Evolutionary conservation across 768 basidiomycete genomes (phyloP).

Genomic region (Kwoniella dendrophila): DNA sequence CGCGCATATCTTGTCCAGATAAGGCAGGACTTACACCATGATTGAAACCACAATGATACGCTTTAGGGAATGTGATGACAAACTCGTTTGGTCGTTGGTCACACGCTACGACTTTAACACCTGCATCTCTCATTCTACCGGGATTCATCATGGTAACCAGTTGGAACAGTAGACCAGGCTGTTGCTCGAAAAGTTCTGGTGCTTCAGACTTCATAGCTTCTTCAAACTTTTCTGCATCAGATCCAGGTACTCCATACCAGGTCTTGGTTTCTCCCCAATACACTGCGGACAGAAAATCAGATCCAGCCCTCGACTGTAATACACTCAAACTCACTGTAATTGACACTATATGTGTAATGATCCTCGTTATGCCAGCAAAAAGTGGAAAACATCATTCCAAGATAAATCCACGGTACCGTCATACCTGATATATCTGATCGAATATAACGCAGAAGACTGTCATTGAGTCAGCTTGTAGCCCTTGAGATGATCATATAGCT

Average conservation of each 20-base stretch:
- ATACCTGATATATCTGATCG: constrained; percentile 99
- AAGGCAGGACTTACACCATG: constrained; percentile 74
- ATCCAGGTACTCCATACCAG: constrained; percentile 98
- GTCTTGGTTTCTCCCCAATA: constrained; percentile 99
- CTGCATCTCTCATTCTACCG: constrained; percentile 77
- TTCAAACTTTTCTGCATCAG: constrained; percentile 93
- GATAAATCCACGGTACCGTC: constrained; percentile 99
- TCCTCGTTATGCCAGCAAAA: constrained; percentile 99
- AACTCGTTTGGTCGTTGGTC: constrained; percentile 98
- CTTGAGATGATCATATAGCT: neutral
- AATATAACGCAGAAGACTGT: constrained; percentile 80
- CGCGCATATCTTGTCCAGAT: neutral
- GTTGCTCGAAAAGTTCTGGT: constrained; percentile 95
- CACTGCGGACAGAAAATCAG: constrained; percentile 61
- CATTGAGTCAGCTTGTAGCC: neutral
- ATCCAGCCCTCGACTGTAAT: neutral
- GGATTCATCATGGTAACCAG: constrained; percentile 98
- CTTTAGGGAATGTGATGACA: constrained; percentile 95
- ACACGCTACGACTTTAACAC: constrained; percentile 88
- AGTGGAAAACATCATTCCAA: constrained; percentile 98
- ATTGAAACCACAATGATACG: constrained; percentile 97
- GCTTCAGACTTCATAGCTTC: constrained; percentile 92
- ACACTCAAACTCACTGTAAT: constrained; percentile 69
- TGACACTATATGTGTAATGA: constrained; percentile 95
- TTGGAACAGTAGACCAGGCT: constrained; percentile 95